Percentiles rank a stretch among this genome's conserved stretches.
These are phyloP conservation scores for Malus hybrid DNA, from an alignment of 331 rosid species.

Conservation along the genomic window DNA sequence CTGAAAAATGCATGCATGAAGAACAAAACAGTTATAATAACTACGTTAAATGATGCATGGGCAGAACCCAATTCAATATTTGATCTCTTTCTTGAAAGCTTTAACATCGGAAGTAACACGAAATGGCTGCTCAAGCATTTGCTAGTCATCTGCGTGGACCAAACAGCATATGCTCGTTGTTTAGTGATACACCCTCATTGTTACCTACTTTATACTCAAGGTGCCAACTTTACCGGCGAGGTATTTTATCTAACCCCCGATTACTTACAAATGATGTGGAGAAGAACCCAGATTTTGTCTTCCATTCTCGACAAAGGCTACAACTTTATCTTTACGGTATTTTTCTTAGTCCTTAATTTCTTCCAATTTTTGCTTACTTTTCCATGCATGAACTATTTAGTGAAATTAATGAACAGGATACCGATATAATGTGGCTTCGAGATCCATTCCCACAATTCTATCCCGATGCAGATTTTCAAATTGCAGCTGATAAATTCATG, in stretches of 20 bases:
- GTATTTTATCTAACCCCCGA: constrained; percentile 54
- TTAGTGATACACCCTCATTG: constrained; percentile 50
- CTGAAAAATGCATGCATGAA: constrained; percentile 53
- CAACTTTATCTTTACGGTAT: constrained; percentile 75
- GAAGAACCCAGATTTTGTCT: constrained; percentile 53
- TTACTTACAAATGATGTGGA: constrained; percentile 88
- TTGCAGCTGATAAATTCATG: constrained; percentile 52
- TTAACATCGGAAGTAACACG: constrained; percentile 53
- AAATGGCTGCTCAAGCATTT: constrained; percentile 48
- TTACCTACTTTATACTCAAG: constrained; percentile 34
- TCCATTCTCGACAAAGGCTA: constrained; percentile 60
- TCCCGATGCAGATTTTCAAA: constrained; percentile 63
- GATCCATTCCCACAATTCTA: constrained; percentile 54
- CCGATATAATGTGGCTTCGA: constrained; percentile 87
- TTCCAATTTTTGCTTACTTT: not conserved
- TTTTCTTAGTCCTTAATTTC: not conserved
- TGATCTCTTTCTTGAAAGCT: constrained; percentile 72
- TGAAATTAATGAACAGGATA: constrained; percentile 39
- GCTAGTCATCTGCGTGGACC: constrained; percentile 61
- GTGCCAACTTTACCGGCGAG: constrained; percentile 47
- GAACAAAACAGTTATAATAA: constrained; percentile 58
- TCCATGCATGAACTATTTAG: not conserved
- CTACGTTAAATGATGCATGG: constrained; percentile 88
- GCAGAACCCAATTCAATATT: constrained; percentile 68
- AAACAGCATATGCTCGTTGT: constrained; percentile 65